Base-by-base conservation (phyloP, 352 stramenopile genomes). In the Blastocystis sp. region DNA sequence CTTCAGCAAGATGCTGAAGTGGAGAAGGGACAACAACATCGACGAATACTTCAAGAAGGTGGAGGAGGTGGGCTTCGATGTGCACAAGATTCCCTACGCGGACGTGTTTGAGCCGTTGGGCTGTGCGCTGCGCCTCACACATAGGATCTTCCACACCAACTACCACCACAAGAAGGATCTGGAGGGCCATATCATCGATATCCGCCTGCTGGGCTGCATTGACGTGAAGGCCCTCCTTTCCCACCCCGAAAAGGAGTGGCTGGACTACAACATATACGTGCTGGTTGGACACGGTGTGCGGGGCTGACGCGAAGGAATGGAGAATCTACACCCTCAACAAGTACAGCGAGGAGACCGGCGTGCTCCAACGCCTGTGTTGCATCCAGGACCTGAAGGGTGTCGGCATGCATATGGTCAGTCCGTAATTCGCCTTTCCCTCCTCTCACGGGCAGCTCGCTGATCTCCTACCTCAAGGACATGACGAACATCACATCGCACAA, bases 221-320 rank as follows among this genome's bases (percentile, higher is more conserved):
- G 59, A 87, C 34, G 77, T 87, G 41, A 87, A 64, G 11, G 77
- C 48, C 43, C 40, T 87, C 77, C n/a, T 87, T 10, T n/a, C 62
- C 23, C 77, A 45, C 43, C 77, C 77, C n/a, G 14, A 71, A 7
- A 41, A 87, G 41, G 77, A 87, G 40, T 74, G 62, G 62, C 40
- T 87, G 19, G 65, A 87, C 23, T 87, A 87, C 52, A 87, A 87
- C 23, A 77, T 87, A n/a, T 87, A 87, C 43, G 71, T 69, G 40
- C 77, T 87, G 21, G 21, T n/a, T 64, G 21, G 21, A n/a, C 21
- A n/a, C 21, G 21, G 21, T 64, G n/a, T n/a, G 21, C 21, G 21
- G 21, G 21, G 21, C n/a, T 64, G 21, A 64, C n/a, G 21, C n/a
- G 59, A n/a, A n/a, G 77, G 77, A 87, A 40, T 87, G 77, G 77